Evolutionary conservation across 1,139 yeast genomes (phyloP), one percentile per base, ranked within the genome.

Genomic region (Entelexis paramagnoliae): DNA sequence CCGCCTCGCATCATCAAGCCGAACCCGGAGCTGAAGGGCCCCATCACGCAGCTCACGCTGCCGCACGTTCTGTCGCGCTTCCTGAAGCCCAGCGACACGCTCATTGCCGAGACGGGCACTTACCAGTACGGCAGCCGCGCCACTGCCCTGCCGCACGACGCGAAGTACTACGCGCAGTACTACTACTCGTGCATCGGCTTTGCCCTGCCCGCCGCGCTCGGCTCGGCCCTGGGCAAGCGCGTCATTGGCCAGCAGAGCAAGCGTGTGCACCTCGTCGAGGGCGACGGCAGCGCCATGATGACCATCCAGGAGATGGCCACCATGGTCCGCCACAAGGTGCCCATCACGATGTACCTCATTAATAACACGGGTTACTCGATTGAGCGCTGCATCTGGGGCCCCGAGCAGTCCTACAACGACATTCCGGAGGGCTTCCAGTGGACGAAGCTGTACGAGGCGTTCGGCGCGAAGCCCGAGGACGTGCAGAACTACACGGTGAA

Each of bases 211-310:
- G 87, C 93, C 3, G 76, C 91, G 1, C 73, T 87, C 46, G 96
- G 96, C 30, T 83, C 80, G 8, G 79, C 84, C 14, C 66, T 83
- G 51, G 95, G 91, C 1, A 71, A 76, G 60, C 72, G 74, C 52
- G 93, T 86, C 62, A 51, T 51, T 20, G 56, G 70, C 51, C 72
- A 72, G 8, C 55, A 63, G 16, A 51, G 49, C 50, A 52, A 46
- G 56, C 75, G 94, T 58, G 74, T 85, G 22, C 68, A 85, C 17
- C 69, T 87, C 10, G 71, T 85, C 28, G 88, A 83, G 70, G 96
- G 96, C 48, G 96, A 88, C 63, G 96, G 96, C 2, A 81, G 93
- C 9, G 87, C 95, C 1, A 94, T 85, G 68, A 83, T 87, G 94
- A 85, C 95, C 2, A 74, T 82, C 46, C 72, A 69, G 60, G 96